A percentile compares a stretch with the other conserved stretches of the same genome.
These are phyloP conservation scores for Oryza glumipatula DNA, from an alignment of 176 grass and related monocot species.

Conservation along the genomic window DNA sequence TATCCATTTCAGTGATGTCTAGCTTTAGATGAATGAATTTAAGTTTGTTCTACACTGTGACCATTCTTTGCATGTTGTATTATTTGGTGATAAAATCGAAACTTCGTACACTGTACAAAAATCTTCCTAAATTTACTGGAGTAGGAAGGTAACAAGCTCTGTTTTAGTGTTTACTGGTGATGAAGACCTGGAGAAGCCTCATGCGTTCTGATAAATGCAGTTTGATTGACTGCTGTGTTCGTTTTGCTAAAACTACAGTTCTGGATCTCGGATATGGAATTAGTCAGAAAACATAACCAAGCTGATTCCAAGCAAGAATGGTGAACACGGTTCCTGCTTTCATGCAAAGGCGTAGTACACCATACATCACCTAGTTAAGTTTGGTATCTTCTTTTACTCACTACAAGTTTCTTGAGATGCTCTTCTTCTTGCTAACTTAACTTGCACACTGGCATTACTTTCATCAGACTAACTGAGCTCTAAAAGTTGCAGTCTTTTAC, in stretches of 20 bases:
- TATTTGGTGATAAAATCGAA: constrained; percentile 20
- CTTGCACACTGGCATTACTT: constrained; percentile 4
- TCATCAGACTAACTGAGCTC: background rate
- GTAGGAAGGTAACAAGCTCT: constrained; percentile 12
- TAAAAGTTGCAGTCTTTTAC: background rate
- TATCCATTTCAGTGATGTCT: constrained; percentile 23
- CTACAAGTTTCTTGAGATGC: constrained; percentile 47
- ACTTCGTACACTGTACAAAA: constrained; percentile 23
- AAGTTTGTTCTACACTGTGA: background rate
- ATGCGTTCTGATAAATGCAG: background rate
- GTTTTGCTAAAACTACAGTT: background rate
- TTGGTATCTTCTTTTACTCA: constrained; percentile 43
- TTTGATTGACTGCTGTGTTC: constrained; percentile 4
- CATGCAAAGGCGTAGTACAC: constrained; percentile 29
- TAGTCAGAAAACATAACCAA: background rate
- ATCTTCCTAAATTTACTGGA: constrained; percentile 24
- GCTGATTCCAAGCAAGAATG: constrained; percentile 26
- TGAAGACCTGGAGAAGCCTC: background rate
- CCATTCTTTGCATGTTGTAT: constrained; percentile 28
- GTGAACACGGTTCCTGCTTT: constrained; percentile 27
- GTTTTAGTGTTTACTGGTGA: constrained; percentile 27
- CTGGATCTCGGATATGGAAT: background rate
- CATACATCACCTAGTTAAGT: constrained; percentile 20
- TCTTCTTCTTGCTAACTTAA: constrained; percentile 17
- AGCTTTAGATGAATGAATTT: constrained; percentile 32